phyloP scores from a whole-genome alignment of 2,329 filamentous ascomycete species.

The Dryadomyces sulphureus region DNA sequence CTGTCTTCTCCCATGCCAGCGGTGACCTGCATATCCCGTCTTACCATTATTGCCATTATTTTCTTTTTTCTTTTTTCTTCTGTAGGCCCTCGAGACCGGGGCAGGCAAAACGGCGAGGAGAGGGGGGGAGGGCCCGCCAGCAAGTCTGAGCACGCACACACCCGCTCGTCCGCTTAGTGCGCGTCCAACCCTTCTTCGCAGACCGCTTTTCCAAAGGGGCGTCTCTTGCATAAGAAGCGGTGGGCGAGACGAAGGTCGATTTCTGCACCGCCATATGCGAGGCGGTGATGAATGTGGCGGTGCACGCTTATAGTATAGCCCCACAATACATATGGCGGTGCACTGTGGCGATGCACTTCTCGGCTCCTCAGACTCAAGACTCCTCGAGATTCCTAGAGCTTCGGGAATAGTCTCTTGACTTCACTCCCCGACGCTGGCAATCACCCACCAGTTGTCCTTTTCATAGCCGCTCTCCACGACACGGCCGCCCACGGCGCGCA shows the following conservation, averaged over 20 bases:
- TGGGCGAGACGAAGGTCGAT: too few relatives aligned
- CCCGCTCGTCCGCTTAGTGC: too few relatives aligned
- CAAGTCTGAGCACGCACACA: too few relatives aligned
- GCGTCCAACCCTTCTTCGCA: too few relatives aligned
- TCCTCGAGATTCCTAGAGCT: too few relatives aligned
- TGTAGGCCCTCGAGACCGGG: background rate
- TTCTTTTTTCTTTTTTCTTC: background rate
- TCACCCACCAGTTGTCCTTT: slow-evolving; percentile 96
- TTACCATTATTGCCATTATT: background rate
- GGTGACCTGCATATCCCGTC: background rate
- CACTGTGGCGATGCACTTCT: background rate
- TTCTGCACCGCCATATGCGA: background rate
- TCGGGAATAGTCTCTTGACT: background rate
- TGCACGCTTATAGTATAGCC: too few relatives aligned
- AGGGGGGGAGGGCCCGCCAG: too few relatives aligned
- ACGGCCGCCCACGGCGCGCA: slow-evolving; percentile 56
- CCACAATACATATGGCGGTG: too few relatives aligned
- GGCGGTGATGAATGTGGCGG: too few relatives aligned
- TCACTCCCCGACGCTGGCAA: slow-evolving; percentile 25
- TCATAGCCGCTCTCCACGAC: slow-evolving; percentile 80
- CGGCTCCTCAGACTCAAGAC: too few relatives aligned
- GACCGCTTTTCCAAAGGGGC: background rate
- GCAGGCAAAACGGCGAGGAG: too few relatives aligned
- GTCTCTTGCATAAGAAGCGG: background rate
- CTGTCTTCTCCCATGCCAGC: background rate